Base-by-base conservation (phyloP, 139 green algal genomes). In the Picochlorum sp. region DNA sequence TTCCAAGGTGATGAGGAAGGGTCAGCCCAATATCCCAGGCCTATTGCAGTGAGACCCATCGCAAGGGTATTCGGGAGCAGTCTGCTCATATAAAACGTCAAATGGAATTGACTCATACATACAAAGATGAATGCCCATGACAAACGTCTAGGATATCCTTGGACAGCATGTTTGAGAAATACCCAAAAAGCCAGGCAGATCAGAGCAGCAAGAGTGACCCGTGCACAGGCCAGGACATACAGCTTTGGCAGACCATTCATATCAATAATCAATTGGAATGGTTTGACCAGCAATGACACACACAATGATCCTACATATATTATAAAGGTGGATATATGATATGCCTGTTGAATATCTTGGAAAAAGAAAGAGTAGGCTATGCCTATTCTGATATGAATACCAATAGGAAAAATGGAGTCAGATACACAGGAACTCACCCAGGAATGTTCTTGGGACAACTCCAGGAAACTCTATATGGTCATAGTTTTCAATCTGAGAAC, bases 381-480 rank as follows among this genome's bases (percentile, higher is more conserved):
- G 23, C n/a, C 21, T 23, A 23, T 37, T 23, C 4, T 16, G 45
- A 50, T 7, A 50, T 16, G 15, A 20, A 28, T 58, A 15, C 50
- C 18, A 28, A 11, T 13, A 5, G 52, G 8, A 5, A 73, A 20
- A 56, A 74, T 30, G 4, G 28, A 30, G 28, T 30, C 24, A 66
- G 41, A 20, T 23, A 38, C 62, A 18, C 71, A n/a, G n/a, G 69
- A 20, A 16, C 56, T 32, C 20, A 73, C 82, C 87, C 3, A 86
- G 14, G 24, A 94, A 94, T 8, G 84, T 91, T 15, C 88, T 66
- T 0, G 88, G 88, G 10, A 95, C 87, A 1, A 94, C 88, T 5
- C 88, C 88, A 3, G 88, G 86, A 56, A 95, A 95, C 11, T 82
- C 77, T 9, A 79, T 30, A 60, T 95, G 88, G 59, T 95, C 88